Percentiles rank a stretch among this genome's conserved stretches.
phyloP scores from a whole-genome alignment of 495 filamentous ascomycete species.

The Cryomyces minteri region DNA sequence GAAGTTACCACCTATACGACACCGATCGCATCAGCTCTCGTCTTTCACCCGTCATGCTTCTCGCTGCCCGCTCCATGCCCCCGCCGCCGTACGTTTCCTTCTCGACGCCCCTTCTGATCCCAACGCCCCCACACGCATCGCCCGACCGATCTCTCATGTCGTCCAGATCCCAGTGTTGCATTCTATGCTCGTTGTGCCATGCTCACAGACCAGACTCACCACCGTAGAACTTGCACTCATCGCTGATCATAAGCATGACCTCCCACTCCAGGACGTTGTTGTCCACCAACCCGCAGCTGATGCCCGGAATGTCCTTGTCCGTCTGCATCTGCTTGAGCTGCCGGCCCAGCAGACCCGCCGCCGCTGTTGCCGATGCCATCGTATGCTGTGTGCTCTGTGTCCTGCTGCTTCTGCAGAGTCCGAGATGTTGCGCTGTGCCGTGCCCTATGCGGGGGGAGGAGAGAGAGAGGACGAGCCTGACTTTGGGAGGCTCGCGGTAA shows the following conservation, averaged over 20 bases:
- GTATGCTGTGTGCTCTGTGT: too few relatives aligned
- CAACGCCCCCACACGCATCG: background rate
- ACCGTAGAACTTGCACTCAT: slow-evolving; percentile 91
- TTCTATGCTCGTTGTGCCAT: background rate
- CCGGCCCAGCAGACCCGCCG: slow-evolving; percentile 58
- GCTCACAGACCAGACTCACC: slow-evolving; percentile 29
- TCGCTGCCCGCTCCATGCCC: background rate
- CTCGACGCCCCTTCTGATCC: background rate
- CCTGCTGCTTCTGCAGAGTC: too few relatives aligned
- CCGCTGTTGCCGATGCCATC: slow-evolving; percentile 6
- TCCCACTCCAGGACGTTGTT: slow-evolving; percentile 98
- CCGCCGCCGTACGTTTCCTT: background rate
- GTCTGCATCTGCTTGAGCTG: slow-evolving; percentile 91
- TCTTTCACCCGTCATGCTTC: background rate
- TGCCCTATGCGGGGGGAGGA: too few relatives aligned
- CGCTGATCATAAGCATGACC: slow-evolving; percentile 95
- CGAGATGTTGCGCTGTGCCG: too few relatives aligned
- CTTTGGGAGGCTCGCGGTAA: too few relatives aligned
- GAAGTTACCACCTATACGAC: slow-evolving; percentile 61
- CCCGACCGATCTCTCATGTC: background rate
- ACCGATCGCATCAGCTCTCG: background rate
- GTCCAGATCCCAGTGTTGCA: background rate
- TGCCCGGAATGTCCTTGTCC: slow-evolving; percentile 79
- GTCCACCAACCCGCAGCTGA: slow-evolving; percentile 75
- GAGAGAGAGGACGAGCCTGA: too few relatives aligned